These are phyloP conservation scores for Erythrophleum fordii DNA, from an alignment of 306 rosid species.

Conservation along the genomic window DNA sequence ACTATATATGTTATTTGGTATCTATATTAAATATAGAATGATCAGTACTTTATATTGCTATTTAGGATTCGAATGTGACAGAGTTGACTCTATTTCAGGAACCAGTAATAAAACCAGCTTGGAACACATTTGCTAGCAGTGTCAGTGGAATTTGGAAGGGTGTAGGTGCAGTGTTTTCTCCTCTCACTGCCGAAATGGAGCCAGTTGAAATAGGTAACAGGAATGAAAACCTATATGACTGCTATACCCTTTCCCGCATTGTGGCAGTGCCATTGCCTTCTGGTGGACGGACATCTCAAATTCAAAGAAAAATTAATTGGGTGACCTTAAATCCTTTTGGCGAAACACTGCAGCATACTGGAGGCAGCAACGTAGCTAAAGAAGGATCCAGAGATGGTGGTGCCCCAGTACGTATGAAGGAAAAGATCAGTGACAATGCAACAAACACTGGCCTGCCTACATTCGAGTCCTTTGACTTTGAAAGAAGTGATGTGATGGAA, in stretches of 20 bases:
- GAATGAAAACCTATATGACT: slow-evolving; percentile 82
- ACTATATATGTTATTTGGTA: not conserved
- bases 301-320: slow-evolving; percentile 83
- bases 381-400: slow-evolving; percentile 37
- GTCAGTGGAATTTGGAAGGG: slow-evolving; percentile 97
- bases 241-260: slow-evolving; percentile 76
- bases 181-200: slow-evolving; percentile 92
- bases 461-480: slow-evolving; percentile 74
- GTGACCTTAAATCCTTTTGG: slow-evolving; percentile 91
- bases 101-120: slow-evolving; percentile 87
- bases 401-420: slow-evolving; percentile 30
- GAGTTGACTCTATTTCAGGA: slow-evolving; percentile 65
- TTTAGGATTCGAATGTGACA: slow-evolving; percentile 25
- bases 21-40: slow-evolving; percentile 23
- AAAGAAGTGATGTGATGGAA: slow-evolving; percentile 81
- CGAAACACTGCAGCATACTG: slow-evolving; percentile 52
- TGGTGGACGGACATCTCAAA: slow-evolving; percentile 52
- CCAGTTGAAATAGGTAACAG: slow-evolving; percentile 75
- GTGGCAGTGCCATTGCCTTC: slow-evolving; percentile 62
- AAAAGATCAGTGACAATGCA: slow-evolving; percentile 21
- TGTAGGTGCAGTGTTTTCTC: slow-evolving; percentile 94
- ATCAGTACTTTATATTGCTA: slow-evolving; percentile 7
- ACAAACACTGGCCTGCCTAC: slow-evolving; percentile 57
- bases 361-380: slow-evolving; percentile 33
- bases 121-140: slow-evolving; percentile 95